These are phyloP conservation scores for Haberlea rhodopensis DNA, from an alignment of 257 asterid genomes.

Conservation along the genomic window DNA sequence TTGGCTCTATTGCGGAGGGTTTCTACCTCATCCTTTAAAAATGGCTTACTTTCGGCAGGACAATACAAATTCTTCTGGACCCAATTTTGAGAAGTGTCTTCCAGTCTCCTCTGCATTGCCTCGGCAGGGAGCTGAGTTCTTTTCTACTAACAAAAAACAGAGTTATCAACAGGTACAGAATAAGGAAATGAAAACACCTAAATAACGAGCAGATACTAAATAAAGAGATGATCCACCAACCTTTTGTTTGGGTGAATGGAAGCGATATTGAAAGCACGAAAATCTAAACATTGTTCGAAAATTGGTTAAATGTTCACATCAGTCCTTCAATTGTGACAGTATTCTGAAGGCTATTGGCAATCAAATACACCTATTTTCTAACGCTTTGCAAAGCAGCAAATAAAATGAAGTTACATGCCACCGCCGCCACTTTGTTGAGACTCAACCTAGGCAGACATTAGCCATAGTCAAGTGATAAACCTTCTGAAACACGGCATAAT, in stretches of 20 bases:
- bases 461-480: conserved; percentile 92
- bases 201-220: conserved; percentile 12
- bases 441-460: conserved; percentile 49
- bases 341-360: conserved; percentile 28
- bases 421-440: conserved; percentile 22
- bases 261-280: conserved; percentile 83
- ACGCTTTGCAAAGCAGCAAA: conserved; percentile 26
- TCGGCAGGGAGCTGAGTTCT: conserved; percentile 51
- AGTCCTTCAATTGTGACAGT: conserved; percentile 31
- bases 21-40: conserved; percentile 35
- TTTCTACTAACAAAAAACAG: conserved; percentile 47
- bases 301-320: conserved; percentile 43
- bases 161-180: conserved; percentile 8
- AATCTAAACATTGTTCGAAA: conserved; percentile 67
- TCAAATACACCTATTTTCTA: conserved; percentile 32
- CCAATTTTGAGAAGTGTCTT: conserved; percentile 48
- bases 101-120: conserved; percentile 59
- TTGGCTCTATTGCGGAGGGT: conserved; percentile 29
- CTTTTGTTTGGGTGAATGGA: conserved; percentile 67
- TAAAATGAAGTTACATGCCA: conserved; percentile 35
- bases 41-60: conserved; percentile 31
- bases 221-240: conserved; percentile 40
- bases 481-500: conserved; percentile 88
- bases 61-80: conserved; percentile 28
- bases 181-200: neutral